Percentiles rank a stretch among this genome's conserved stretches.
These are phyloP conservation scores for Acaromyces ingoldii DNA, from an alignment of 1,284 basidiomycete species.

Conservation along the genomic window DNA sequence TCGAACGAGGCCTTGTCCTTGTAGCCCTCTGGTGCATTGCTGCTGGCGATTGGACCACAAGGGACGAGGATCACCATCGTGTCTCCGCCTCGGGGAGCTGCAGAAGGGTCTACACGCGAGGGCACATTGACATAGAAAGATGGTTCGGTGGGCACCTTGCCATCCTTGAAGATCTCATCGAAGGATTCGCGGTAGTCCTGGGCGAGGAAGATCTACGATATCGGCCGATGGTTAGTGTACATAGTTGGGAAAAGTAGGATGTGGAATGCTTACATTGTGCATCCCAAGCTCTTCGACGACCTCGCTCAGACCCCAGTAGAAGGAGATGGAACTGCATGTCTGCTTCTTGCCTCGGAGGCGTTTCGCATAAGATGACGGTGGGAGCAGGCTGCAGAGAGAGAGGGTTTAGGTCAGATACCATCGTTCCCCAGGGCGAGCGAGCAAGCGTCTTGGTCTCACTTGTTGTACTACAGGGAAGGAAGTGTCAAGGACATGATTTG, in stretches of 20 bases:
- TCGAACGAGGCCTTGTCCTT: slow-evolving; percentile 25
- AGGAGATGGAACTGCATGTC: slow-evolving; percentile 57
- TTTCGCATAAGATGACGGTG: slow-evolving; percentile 45
- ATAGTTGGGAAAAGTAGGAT: not conserved
- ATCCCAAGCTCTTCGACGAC: slow-evolving; percentile 54
- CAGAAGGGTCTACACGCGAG: slow-evolving; percentile 51
- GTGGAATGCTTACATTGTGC: slow-evolving; percentile 50
- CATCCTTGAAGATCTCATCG: slow-evolving; percentile 57
- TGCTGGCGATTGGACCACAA: slow-evolving; percentile 46
- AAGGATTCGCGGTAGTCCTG: slow-evolving; percentile 56
- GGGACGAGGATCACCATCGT: slow-evolving; percentile 53
- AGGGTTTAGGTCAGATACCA: too few relatives aligned
- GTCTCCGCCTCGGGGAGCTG: slow-evolving; percentile 52
- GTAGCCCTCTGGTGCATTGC: slow-evolving; percentile 21
- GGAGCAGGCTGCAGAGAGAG: slow-evolving; percentile 51
- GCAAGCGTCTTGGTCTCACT: slow-evolving; percentile 12
- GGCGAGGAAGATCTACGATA: slow-evolving; percentile 39
- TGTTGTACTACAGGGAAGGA: slow-evolving; percentile 43
- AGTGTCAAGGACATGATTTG: not conserved
- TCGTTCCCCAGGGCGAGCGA: not conserved
- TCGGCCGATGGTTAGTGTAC: not conserved
- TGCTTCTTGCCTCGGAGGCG: slow-evolving; percentile 42
- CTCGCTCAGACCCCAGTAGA: slow-evolving; percentile 57
- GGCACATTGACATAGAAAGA: slow-evolving; percentile 59
- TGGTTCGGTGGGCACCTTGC: slow-evolving; percentile 56